Base-by-base conservation (phyloP, 2,329 filamentous ascomycete species). In the Calonectria honghensis region DNA sequence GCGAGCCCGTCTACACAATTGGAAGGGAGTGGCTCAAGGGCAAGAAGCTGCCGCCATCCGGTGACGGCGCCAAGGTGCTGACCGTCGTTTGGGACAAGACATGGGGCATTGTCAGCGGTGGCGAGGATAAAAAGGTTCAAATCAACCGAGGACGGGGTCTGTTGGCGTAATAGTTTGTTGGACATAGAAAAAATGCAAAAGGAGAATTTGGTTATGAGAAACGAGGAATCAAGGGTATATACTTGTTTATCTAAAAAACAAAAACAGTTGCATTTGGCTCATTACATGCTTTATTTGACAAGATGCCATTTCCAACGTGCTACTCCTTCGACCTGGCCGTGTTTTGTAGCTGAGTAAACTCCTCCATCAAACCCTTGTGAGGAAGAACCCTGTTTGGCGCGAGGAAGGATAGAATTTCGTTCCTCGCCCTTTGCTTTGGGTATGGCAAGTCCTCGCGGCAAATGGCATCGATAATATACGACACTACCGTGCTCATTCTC, bases 71-170 rank as follows among this genome's bases (percentile, higher is more conserved):
- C 76, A 98, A 98, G 90, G 95, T 99, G 64, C 95, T 98, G 84
- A 91, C 92, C 41, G 94, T 98, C 6, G 91, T 89, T 73, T 99
- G 97, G 97, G 95, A 98, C 85, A 88, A 90, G 83, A 91, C 92
- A 9, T 92, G 97, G 82, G 97, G 97, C 1, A 96, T 99, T 83
- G 94, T 98, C 57, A 97, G 95, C 81, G 96, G 89, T 54, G 96
- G 96, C 20, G 96, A 98, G 89, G 97, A 99, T 83, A 98, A 97
- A 88, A 93, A 92, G 87, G 93, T 99, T 81, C 97, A 99, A 88
- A 92, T 99, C 75, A 98, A 99, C 85, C 90, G 91, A 78, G 93
- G 92, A 24, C 89, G 90, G 76, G 90, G 88, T 72, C 78, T 91
- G 54, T 81, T 90, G 57, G 81, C 83, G 41, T 81, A 82, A 82